phyloP scores from a whole-genome alignment of 345 rosid species.

The Citrus inodora region DNA sequence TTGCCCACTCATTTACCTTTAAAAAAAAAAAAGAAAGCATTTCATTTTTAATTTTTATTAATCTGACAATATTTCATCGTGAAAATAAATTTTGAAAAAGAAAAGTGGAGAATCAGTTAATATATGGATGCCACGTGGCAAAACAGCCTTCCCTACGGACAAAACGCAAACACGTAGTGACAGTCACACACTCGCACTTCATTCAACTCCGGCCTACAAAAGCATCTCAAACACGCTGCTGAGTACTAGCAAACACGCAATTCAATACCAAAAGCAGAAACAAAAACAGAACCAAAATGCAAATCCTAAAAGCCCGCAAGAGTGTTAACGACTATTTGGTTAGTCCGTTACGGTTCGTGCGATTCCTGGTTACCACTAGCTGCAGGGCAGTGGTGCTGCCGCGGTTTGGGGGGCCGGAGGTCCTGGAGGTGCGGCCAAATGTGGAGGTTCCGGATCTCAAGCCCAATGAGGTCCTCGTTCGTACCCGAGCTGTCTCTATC shows the following conservation, averaged over 20 bases:
- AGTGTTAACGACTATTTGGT: not conserved
- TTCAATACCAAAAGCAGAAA: not conserved
- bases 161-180: slow-evolving; percentile 28
- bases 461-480: slow-evolving; percentile 76
- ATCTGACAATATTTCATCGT: not conserved
- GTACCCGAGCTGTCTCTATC: slow-evolving; percentile 81
- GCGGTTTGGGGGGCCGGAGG: slow-evolving; percentile 91
- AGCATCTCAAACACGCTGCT: not conserved
- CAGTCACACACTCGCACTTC: slow-evolving; percentile 4
- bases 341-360: slow-evolving; percentile 17
- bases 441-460: slow-evolving; percentile 76
- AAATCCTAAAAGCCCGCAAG: slow-evolving; percentile 14
- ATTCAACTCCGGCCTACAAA: not conserved
- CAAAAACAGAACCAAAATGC: slow-evolving; percentile 22
- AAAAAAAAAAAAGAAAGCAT: too few relatives aligned
- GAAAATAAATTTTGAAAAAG: not conserved
- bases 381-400: slow-evolving; percentile 87
- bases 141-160: slow-evolving; percentile 23
- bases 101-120: not conserved
- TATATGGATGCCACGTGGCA: not conserved
- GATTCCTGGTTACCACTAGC: slow-evolving; percentile 55
- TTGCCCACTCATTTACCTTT: too few relatives aligned
- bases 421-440: slow-evolving; percentile 66
- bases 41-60: too few relatives aligned
- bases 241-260: not conserved